Base-by-base conservation (phyloP, 805 yeast genomes). In the Yarrowia yakushimensis region DNA sequence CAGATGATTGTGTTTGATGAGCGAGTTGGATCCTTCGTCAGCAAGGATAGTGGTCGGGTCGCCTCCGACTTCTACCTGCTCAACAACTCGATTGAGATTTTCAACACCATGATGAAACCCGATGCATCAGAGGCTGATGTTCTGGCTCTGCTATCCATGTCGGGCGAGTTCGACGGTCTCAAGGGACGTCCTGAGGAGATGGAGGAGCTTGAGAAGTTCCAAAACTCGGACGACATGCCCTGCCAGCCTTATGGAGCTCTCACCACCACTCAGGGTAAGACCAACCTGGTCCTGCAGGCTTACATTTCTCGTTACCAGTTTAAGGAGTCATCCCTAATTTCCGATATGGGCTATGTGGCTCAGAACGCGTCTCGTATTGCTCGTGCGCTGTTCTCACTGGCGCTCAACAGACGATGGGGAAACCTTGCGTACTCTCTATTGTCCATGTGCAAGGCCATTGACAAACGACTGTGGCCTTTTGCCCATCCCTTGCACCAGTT, bases 1-100 rank as follows among this genome's bases (percentile, higher is more conserved):
- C 98, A 94, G 70, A 94, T 94, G 98, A 88, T 94, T 68, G 86
- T 92, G 0, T 93, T 84, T 72, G 97, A 94, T 69, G 97, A 92
- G 65, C 77, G 84, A 34, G 84, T 96, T 0, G 87, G 87, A 59
- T 83, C 92, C 2, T 84, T 94, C 63, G 82, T 85, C 25, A 77
- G 97, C 1, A 94, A 93, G 66, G 98, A 94, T 73, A 76, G 90
- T 55, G 99, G 99, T 7, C 81, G 99, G 70, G 84, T 93, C 43
- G 96, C 99, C 0, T 90, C 97, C 1, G 99, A 94, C 67, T 94
- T 92, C 71, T 94, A 94, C 70, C 76, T 94, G 60, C 75, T 92
- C 64, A 87, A 88, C 71, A 90, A 88, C 67, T 84, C 96, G 28
- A 85, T 96, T 39, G 98, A 94, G 71, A 82, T 91, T 2, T 93